These are phyloP conservation scores for Xylariaceae sp. DNA, from an alignment of 2,329 filamentous ascomycete genomes.

Conservation along the genomic window DNA sequence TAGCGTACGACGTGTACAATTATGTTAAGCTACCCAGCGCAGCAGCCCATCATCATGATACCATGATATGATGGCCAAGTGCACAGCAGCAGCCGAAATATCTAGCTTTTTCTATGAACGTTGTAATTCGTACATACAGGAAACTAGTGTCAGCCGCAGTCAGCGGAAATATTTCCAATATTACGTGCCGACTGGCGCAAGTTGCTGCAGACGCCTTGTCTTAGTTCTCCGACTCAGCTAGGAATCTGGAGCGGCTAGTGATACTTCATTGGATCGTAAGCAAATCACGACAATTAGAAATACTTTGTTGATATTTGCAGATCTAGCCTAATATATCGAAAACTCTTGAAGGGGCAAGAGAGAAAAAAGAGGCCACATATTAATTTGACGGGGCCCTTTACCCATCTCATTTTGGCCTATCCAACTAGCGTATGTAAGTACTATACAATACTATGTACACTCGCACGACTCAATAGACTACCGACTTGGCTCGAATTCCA, in stretches of 20 bases:
- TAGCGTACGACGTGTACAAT: not conserved
- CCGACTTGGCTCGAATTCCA: not conserved
- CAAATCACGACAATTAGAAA: not conserved
- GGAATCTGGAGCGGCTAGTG: conserved; percentile 7
- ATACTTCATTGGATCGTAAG: conserved; percentile 7
- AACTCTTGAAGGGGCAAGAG: not conserved
- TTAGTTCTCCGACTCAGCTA: conserved; percentile 11
- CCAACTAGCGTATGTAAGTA: not conserved
- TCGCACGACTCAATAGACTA: not conserved
- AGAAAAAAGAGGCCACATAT: not conserved
- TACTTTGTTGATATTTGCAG: not conserved
- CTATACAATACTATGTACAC: too few relatives aligned
- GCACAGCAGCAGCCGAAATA: conserved; percentile 1
- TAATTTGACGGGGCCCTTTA: not conserved
- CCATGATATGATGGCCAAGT: conserved; percentile 5
- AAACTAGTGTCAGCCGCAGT: conserved; percentile 13
- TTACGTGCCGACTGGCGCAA: not conserved
- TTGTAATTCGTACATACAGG: conserved; percentile 11
- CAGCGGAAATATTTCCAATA: not conserved
- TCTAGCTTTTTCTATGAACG: conserved; percentile 3
- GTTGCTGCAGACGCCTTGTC: conserved; percentile 12
- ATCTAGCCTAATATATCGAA: not conserved
- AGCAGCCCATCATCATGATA: not conserved
- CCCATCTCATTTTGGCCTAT: not conserved
- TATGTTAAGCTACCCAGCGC: not conserved